Conservation (phyloP, 306 rosid genomes). For the Vigna angularis region DNA sequence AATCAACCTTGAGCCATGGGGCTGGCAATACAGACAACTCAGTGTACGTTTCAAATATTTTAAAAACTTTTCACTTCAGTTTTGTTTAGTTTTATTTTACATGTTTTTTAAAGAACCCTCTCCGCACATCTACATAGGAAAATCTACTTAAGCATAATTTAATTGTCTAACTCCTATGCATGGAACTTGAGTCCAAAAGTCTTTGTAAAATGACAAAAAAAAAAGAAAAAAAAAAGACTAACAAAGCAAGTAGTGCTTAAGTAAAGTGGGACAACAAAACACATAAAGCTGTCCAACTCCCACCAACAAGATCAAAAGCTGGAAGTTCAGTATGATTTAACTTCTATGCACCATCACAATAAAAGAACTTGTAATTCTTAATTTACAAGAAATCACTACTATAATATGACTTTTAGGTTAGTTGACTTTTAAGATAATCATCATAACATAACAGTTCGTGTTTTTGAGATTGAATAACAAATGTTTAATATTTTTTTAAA, state of each 20-base stretch:
- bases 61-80: not conserved
- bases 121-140: not conserved
- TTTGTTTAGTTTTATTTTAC: not conserved
- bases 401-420: not conserved
- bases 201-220: conserved; percentile 41
- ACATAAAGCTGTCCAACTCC: conserved; percentile 1
- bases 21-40: not conserved
- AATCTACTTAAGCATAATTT: conserved; percentile 4
- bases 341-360: not conserved
- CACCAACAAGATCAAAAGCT: conserved; percentile 14
- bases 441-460: not conserved
- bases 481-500: not conserved
- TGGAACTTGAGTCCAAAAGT: conserved; percentile 33
- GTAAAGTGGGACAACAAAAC: not conserved
- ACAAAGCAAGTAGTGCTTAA: conserved; percentile 18
- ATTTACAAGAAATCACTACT: not conserved
- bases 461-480: not conserved
- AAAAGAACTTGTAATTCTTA: not conserved
- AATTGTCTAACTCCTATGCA: not conserved
- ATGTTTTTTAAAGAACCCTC: not conserved
- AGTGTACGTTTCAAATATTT: not conserved
- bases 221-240: conserved; percentile 33
- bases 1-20: not conserved
- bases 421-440: not conserved
- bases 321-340: not conserved